Conservation (phyloP, 2,329 filamentous ascomycete genomes). For the Aspergillus intermedius region DNA sequence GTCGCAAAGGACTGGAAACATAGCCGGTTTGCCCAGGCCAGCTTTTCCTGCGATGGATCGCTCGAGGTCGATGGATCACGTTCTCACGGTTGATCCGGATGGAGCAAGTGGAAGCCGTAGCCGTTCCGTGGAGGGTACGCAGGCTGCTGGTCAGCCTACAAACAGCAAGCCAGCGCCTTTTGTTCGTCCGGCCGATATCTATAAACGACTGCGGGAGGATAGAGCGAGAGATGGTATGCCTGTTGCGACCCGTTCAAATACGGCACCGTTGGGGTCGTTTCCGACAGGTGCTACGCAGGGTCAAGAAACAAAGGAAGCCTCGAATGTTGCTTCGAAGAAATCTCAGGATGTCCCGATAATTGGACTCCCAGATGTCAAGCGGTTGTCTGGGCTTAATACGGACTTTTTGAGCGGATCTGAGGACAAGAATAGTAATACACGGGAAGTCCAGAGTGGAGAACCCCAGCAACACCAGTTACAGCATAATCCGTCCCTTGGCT, state of each 20-base stretch:
- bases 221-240: constrained; percentile 49
- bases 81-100: constrained; percentile 10
- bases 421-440: constrained; percentile 2
- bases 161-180: constrained; percentile 52
- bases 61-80: constrained; percentile 35
- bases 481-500: constrained; percentile 50
- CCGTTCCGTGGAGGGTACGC: constrained; percentile 13
- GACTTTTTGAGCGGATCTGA: constrained; percentile 18
- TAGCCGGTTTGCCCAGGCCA: constrained; percentile 7
- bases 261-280: constrained; percentile 1
- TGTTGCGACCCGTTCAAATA: constrained; percentile 3
- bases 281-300: background rate
- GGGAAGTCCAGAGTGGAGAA: constrained; percentile 8
- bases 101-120: constrained; percentile 19
- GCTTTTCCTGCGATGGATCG: constrained; percentile 24
- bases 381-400: constrained; percentile 35
- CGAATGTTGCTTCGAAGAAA: background rate
- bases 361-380: constrained; percentile 37
- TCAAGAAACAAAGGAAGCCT: background rate
- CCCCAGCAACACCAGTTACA: constrained; percentile 31
- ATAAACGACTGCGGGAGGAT: constrained; percentile 64
- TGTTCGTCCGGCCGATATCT: constrained; percentile 69
- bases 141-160: constrained; percentile 9
- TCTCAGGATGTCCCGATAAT: constrained; percentile 13
- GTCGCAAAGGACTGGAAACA: constrained; percentile 16